Evolutionary conservation across 345 rosid genomes (phyloP).

Genomic region (Cardiospermum halicacabum): DNA sequence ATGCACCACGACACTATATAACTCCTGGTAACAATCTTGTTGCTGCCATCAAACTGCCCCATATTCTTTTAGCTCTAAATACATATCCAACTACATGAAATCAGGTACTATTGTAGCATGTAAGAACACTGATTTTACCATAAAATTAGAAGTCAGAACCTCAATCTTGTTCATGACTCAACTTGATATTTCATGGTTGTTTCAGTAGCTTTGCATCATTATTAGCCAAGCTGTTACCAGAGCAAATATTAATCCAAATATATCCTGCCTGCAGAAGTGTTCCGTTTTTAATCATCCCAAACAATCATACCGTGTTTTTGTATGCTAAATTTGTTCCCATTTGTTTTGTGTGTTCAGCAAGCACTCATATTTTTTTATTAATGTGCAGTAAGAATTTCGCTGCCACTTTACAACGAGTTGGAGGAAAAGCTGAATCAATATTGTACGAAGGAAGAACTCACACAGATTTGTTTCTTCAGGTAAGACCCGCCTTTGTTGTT

Average conservation of each 20-base stretch:
- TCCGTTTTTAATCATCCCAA: no score
- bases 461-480: constrained; percentile 98
- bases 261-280: background rate
- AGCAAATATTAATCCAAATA: background rate
- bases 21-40: background rate
- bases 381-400: constrained; percentile 73
- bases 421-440: constrained; percentile 67
- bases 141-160: background rate
- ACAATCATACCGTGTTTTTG: no score
- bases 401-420: constrained; percentile 62
- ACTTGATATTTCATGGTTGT: background rate
- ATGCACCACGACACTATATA: background rate
- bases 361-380: background rate
- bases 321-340: background rate
- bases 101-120: no score
- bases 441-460: constrained; percentile 87
- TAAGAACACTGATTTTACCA: background rate
- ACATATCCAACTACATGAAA: background rate
- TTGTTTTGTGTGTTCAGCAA: constrained; percentile 1
- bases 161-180: background rate
- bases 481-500: no score
- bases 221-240: background rate
- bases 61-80: no score
- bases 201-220: background rate
- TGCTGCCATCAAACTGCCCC: background rate